phyloP scores from a whole-genome alignment of 2,329 filamentous ascomycete species.

The Thelonectria discophora region DNA sequence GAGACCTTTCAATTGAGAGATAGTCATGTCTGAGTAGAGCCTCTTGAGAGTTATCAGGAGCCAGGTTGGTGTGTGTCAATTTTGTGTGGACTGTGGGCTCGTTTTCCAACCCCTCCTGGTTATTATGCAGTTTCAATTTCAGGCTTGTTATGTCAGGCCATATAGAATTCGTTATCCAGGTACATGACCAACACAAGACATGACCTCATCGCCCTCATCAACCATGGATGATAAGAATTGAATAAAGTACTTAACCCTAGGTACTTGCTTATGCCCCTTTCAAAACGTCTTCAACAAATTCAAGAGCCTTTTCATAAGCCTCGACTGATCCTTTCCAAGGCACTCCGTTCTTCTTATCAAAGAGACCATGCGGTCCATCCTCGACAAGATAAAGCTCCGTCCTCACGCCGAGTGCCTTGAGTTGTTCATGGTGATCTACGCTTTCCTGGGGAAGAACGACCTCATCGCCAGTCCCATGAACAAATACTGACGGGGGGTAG shows the following conservation, averaged over 20 bases:
- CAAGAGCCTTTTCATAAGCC: conserved; percentile 15
- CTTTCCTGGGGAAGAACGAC: conserved; percentile 17
- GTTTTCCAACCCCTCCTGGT: too few relatives aligned
- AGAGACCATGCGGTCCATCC: conserved; percentile 10
- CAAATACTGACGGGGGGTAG: conserved; percentile 17
- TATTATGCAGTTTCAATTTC: too few relatives aligned
- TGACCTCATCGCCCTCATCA: too few relatives aligned
- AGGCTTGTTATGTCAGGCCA: too few relatives aligned
- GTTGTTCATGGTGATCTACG: conserved; percentile 11
- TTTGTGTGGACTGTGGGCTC: too few relatives aligned
- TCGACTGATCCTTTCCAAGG: conserved; percentile 15
- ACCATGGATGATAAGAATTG: too few relatives aligned
- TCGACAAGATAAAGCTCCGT: conserved; percentile 14
- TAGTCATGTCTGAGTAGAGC: too few relatives aligned
- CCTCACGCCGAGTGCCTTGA: conserved; percentile 13
- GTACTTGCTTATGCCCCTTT: not conserved
- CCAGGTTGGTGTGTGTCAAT: too few relatives aligned
- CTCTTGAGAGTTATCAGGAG: too few relatives aligned
- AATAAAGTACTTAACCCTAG: not conserved
- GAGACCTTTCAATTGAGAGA: too few relatives aligned
- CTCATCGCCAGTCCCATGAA: conserved; percentile 18
- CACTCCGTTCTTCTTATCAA: not conserved
- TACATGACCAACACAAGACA: too few relatives aligned
- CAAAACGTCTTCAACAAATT: conserved; percentile 7
- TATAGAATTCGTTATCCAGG: too few relatives aligned